These are phyloP conservation scores for Kokia cookei DNA, from an alignment of 441 rosid species.

Conservation along the genomic window DNA sequence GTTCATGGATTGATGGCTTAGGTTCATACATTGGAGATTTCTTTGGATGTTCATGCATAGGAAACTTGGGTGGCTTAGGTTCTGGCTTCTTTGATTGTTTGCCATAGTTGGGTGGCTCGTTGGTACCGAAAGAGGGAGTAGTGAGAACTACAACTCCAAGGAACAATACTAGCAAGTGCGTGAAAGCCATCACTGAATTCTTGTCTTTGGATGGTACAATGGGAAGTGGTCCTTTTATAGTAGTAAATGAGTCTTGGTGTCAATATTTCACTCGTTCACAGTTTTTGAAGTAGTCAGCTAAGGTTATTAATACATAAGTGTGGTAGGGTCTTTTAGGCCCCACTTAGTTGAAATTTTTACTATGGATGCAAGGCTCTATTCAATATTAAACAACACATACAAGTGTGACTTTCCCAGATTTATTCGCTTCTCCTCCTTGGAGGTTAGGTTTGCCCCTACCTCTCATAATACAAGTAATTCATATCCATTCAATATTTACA, in stretches of 20 bases:
- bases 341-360: not conserved
- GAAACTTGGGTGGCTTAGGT: not conserved
- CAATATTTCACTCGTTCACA: not conserved
- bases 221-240: slow-evolving; percentile 1
- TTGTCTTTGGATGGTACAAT: not conserved
- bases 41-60: not conserved
- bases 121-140: slow-evolving; percentile 6
- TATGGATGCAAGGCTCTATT: not conserved
- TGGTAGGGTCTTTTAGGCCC: slow-evolving; percentile 2
- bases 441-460: no score
- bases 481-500: no score
- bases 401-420: no score
- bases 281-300: not conserved
- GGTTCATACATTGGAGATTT: not conserved
- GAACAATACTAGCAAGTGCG: slow-evolving; percentile 2
- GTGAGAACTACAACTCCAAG: slow-evolving; percentile 10
- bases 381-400: no score
- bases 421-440: no score
- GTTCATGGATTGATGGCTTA: not conserved
- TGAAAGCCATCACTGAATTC: not conserved
- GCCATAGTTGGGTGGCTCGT: not conserved
- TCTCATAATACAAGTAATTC: no score
- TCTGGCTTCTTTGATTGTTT: not conserved
- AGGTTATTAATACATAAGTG: not conserved
- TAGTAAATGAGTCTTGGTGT: not conserved